Base-by-base conservation (phyloP, 2,329 filamentous ascomycete genomes). In the Emericellopsis cladophorae region DNA sequence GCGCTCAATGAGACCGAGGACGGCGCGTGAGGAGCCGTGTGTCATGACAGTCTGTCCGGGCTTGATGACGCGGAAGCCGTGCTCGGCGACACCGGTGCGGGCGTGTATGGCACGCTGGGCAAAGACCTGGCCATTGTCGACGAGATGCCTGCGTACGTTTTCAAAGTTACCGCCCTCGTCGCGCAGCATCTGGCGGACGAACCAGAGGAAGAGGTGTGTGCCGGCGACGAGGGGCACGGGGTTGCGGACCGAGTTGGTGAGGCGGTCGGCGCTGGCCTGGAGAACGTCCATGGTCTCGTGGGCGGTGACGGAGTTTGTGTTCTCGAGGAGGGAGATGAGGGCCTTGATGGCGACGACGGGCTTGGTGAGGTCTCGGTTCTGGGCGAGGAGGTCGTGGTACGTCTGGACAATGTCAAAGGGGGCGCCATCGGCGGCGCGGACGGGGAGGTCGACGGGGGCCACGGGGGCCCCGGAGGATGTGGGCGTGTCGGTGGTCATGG, bases 191-290 rank as follows among this genome's bases (percentile, higher is more conserved):
- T 80, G 79, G 53, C 95, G 82, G 51, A 98, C 77, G 63, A 94
- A 96, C 57, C 90, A 83, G 59, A 92, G 84, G 69, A 98, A 96
- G 44, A 96, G 78, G 59, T 95, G 89, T 45, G 89, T 95, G 53
- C 92, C 92, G 42, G 93, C 92, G 38, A 85, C 88, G 14, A 96
- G 77, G 5, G 89, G 90, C 42, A 96, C 85, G 12, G 89, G 85
- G 64, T 98, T 96, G 7, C 82, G 72, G 40, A 94, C 82, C 16
- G 80, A 78, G 43, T 72, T 70, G 60, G 89, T 90, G 48, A 98
- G 76, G 52, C 79, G 76, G 40, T 76, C 70, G 39, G 86, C 90
- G 56, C 92, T 81, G 37, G 73, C 76, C 54, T 81, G 79, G 47
- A 96, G 76, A 36, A 89, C 77, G 51, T 90, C 82, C 57, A 96